Conservation (phyloP, 2,329 filamentous ascomycete species). For the Trichophyton rubrum region DNA sequence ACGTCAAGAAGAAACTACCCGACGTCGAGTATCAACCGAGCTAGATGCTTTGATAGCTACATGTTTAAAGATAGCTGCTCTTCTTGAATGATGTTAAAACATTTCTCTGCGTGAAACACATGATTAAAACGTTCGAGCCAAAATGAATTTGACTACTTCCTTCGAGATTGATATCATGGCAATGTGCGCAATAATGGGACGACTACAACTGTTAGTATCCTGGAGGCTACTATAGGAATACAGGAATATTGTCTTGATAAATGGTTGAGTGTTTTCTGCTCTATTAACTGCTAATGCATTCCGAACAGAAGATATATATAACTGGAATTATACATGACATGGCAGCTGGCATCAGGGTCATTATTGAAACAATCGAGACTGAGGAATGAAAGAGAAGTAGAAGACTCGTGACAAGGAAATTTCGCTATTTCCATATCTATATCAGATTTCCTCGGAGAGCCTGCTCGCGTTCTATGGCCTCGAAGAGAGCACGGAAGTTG, state of each 20-base stretch:
- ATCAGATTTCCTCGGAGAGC: conserved; percentile 67
- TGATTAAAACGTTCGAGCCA: no score
- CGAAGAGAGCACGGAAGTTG: conserved; percentile 90
- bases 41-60: no score
- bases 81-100: no score
- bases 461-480: conserved; percentile 91
- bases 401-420: background rate
- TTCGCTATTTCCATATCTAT: conserved; percentile 13
- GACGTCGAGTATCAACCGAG: background rate
- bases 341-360: conserved; percentile 5
- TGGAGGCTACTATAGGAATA: background rate
- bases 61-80: no score
- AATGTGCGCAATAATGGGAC: no score
- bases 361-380: background rate
- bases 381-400: background rate
- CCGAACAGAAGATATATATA: background rate
- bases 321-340: conserved; percentile 2
- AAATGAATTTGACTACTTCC: no score
- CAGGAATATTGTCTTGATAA: background rate
- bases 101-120: no score
- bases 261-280: background rate
- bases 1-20: background rate
- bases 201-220: no score
- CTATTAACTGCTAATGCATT: background rate
- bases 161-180: no score